These are phyloP conservation scores for Massariosphaeria phaeospora DNA, from an alignment of 495 filamentous ascomycete genomes.

Conservation along the genomic window DNA sequence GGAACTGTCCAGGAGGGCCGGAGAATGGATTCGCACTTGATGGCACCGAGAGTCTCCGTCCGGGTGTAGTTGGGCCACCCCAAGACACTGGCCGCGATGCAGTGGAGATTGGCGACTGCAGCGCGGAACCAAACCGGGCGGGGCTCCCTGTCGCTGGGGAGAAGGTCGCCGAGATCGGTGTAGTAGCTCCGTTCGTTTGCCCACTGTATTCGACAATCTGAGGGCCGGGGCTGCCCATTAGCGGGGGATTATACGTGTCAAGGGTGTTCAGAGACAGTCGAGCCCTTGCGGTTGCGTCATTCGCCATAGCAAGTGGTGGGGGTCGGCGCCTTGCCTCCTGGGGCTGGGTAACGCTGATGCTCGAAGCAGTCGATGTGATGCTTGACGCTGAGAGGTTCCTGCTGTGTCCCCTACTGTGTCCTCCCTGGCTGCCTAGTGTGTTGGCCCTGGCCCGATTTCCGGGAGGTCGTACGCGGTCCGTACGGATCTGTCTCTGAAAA, in stretches of 20 bases:
- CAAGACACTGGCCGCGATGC: slow-evolving; percentile 65
- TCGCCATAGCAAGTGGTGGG: slow-evolving; percentile 79
- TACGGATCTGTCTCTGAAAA: slow-evolving; percentile 91
- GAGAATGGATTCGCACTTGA: slow-evolving; percentile 71
- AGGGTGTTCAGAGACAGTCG: slow-evolving; percentile 49
- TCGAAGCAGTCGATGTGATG: slow-evolving; percentile 70
- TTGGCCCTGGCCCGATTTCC: slow-evolving; percentile 67
- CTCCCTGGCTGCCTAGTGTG: slow-evolving; percentile 63
- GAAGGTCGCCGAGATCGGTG: slow-evolving; percentile 68
- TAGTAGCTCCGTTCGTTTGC: slow-evolving; percentile 67
- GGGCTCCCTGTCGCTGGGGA: slow-evolving; percentile 70
- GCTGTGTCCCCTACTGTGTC: slow-evolving; percentile 69
- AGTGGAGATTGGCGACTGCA: slow-evolving; percentile 64
- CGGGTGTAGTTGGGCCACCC: slow-evolving; percentile 58
- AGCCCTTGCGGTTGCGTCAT: slow-evolving; percentile 54
- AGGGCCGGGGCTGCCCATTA: slow-evolving; percentile 45
- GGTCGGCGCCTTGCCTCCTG: slow-evolving; percentile 62
- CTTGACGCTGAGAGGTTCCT: slow-evolving; percentile 82
- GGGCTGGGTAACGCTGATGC: slow-evolving; percentile 49
- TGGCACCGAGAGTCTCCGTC: slow-evolving; percentile 75
- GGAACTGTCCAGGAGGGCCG: slow-evolving; percentile 49
- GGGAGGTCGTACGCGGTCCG: slow-evolving; percentile 69
- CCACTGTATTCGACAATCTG: slow-evolving; percentile 47
- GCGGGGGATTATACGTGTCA: slow-evolving; percentile 52
- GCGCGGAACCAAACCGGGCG: slow-evolving; percentile 52